These are phyloP conservation scores for Phytophthora kernoviae DNA, from an alignment of 352 stramenopile genomes.

Conservation along the genomic window DNA sequence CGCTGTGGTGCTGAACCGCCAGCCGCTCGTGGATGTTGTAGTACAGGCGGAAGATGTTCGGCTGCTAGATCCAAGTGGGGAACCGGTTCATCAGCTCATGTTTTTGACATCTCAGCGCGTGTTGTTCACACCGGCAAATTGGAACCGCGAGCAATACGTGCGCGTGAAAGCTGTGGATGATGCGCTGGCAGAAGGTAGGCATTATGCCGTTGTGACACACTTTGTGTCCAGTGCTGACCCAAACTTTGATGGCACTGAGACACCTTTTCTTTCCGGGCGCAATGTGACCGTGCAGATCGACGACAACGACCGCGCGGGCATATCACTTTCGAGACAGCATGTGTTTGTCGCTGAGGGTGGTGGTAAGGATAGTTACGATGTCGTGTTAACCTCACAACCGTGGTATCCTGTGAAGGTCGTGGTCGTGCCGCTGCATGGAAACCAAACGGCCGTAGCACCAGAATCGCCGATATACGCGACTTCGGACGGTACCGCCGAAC, in stretches of 20 bases:
- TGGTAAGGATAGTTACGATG: constrained; percentile 54
- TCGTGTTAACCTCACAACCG: constrained; percentile 58
- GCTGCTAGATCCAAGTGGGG: constrained; percentile 26
- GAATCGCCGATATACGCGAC: neutral
- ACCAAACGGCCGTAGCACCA: constrained; percentile 41
- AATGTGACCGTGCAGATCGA: constrained; percentile 71
- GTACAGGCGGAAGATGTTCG: constrained; percentile 50
- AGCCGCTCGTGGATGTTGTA: constrained; percentile 53
- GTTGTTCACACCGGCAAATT: constrained; percentile 58
- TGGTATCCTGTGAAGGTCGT: constrained; percentile 63
- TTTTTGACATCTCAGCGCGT: constrained; percentile 38
- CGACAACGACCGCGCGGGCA: constrained; percentile 65
- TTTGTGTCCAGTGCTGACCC: constrained; percentile 46
- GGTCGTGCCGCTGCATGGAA: constrained; percentile 45
- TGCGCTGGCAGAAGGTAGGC: constrained; percentile 53
- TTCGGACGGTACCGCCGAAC: constrained; percentile 3
- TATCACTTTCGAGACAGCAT: constrained; percentile 58
- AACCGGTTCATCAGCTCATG: constrained; percentile 47
- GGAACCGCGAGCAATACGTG: constrained; percentile 75
- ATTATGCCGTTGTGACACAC: constrained; percentile 68
- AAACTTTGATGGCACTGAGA: constrained; percentile 53
- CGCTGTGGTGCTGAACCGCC: constrained; percentile 68
- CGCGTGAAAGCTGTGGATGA: constrained; percentile 63
- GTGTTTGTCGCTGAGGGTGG: constrained; percentile 68
- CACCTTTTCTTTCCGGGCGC: constrained; percentile 65